Base-by-base conservation (phyloP, 139 green algal genomes). In the Mychonastes homosphaera region DNA sequence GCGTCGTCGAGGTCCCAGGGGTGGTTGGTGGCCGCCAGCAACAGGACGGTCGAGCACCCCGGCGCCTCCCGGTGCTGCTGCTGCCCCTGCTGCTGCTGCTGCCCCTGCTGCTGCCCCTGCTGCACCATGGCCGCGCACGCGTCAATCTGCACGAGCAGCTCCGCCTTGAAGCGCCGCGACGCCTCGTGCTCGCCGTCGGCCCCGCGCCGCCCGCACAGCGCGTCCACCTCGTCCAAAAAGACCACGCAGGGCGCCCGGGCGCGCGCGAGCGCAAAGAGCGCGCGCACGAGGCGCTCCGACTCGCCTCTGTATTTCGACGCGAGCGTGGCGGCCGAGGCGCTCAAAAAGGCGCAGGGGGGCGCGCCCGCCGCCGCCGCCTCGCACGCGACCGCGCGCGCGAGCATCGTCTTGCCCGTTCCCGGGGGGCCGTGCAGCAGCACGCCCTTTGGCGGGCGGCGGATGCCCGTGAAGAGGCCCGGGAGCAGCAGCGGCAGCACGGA, bases 1-100 rank as follows among this genome's bases (percentile, higher is more conserved):
- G 88, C 89, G 70, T 96, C 89, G 47, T 96, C 89, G 16, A 97
- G 81, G 69, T 96, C 84, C 89, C 87, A 95, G 5, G 90, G 90
- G 68, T 92, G 95, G 79, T 97, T 97, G 39, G 90, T 97, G 44
- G 90, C 89, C 0, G 87, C 90, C 41, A 97, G 79, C 51, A 97
- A 84, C 86, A 97, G 93, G 40, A 97, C 89, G 50, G 39, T 46
- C 15, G 39, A 16, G 16, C 39, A 46, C 15, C 16, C 15, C 39
- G 39, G 39, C 16, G 39, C 39, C 39, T 46, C 15, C 15, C 15
- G 15, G 39, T 46, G 16, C 39, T 26, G 21, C 35, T 32, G 29
- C 50, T 27, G 29, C 24, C 24, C 13, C 28, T 13, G 49, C 15
- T 30, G 49, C 49, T 30, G 15, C 15, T 49, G n/a, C 49, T 21